phyloP scores from a whole-genome alignment of 1,139 yeast species.

The Yamadazyma membranifaciens region DNA sequence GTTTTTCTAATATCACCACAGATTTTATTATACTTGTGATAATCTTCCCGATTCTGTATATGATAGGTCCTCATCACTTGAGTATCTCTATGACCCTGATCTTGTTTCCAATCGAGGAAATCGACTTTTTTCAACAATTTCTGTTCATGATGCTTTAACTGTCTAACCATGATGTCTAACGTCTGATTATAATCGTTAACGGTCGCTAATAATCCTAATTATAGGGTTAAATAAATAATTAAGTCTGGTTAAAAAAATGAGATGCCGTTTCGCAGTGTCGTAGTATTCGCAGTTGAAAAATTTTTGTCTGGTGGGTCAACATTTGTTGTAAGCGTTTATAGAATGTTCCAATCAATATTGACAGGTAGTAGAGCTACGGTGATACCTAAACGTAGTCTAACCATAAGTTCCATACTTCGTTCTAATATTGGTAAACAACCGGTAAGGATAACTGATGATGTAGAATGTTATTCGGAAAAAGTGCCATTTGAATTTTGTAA shows the following conservation, averaged over 20 bases:
- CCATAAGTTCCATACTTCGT: conserved; percentile 22
- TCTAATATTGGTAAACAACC: conserved; percentile 47
- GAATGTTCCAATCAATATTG: conserved; percentile 20
- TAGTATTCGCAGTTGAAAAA: background rate
- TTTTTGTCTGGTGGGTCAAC: background rate
- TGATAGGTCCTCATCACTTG: conserved; percentile 95
- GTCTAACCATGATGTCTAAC: conserved; percentile 76
- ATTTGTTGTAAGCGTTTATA: background rate
- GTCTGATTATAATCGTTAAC: too few relatives aligned
- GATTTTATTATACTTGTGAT: conserved; percentile 85
- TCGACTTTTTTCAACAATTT: conserved; percentile 94
- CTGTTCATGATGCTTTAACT: conserved; percentile 91
- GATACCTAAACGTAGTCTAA: conserved; percentile 8
- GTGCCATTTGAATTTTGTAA: conserved; percentile 48
- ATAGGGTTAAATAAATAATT: too few relatives aligned
- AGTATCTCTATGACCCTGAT: conserved; percentile 90
- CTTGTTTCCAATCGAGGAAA: conserved; percentile 97
- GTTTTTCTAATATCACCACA: conserved; percentile 89
- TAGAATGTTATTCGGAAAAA: conserved; percentile 32
- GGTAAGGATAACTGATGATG: conserved; percentile 30
- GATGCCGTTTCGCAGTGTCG: too few relatives aligned
- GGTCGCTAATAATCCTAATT: too few relatives aligned
- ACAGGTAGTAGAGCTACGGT: background rate
- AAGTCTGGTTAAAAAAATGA: too few relatives aligned
- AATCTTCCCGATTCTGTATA: conserved; percentile 91